Base-by-base conservation (phyloP, 2,329 filamentous ascomycete genomes). In the Calcarisporium arbuscula region DNA sequence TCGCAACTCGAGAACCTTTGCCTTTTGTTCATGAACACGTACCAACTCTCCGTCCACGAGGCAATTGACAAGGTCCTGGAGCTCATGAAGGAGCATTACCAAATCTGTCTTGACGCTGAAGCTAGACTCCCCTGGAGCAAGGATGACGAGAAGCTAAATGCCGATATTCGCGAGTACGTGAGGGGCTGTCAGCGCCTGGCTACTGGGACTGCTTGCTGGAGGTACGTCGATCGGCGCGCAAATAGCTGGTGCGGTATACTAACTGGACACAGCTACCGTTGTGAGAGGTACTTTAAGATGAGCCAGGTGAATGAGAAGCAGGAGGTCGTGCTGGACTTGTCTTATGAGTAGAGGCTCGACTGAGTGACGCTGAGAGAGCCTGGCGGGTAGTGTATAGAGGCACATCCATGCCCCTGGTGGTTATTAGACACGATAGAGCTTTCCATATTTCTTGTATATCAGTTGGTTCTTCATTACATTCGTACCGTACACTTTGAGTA, bases 321-420 rank as follows among this genome's bases (percentile, higher is more conserved):
- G 21, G 38, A 44, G 19, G 17, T 43, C n/a, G 32, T 43, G 8
- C 36, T 46, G 25, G n/a, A n/a, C n/a, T n/a, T n/a, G n/a, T n/a
- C n/a, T n/a, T n/a, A n/a, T n/a, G n/a, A n/a, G n/a, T n/a, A n/a
- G n/a, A n/a, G n/a, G n/a, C n/a, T n/a, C n/a, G n/a, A n/a, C n/a
- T n/a, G n/a, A n/a, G n/a, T n/a, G n/a, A n/a, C n/a, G n/a, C n/a
- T n/a, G n/a, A n/a, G n/a, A n/a, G n/a, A n/a, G n/a, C n/a, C n/a
- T n/a, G n/a, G n/a, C n/a, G n/a, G n/a, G n/a, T n/a, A n/a, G n/a
- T n/a, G n/a, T n/a, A n/a, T n/a, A n/a, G n/a, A n/a, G n/a, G n/a
- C n/a, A n/a, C n/a, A n/a, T n/a, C n/a, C n/a, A n/a, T n/a, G n/a
- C n/a, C n/a, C n/a, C n/a, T n/a, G n/a, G n/a, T n/a, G n/a, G n/a